A percentile compares a stretch with the other conserved stretches of the same genome.
Conservation (phyloP, 441 rosid genomes). For the Erodium moschatum region DNA sequence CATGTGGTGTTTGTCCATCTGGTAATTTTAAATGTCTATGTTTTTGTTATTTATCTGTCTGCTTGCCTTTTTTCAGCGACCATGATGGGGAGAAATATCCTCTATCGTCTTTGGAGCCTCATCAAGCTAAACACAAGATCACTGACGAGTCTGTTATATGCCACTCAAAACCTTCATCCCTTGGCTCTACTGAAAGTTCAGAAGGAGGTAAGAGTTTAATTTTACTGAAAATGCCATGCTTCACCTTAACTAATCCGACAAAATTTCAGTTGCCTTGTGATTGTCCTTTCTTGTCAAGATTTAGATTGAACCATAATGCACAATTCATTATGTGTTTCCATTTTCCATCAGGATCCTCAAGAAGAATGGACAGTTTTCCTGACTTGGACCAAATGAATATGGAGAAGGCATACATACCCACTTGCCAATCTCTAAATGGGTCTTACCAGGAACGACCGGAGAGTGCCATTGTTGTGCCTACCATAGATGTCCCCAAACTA, state of each 20-base stretch:
- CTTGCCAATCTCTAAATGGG: constrained; percentile 41
- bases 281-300: too few relatives aligned
- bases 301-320: too few relatives aligned
- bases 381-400: constrained; percentile 42
- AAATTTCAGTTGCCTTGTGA: too few relatives aligned
- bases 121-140: constrained; percentile 49
- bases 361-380: constrained; percentile 53
- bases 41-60: too few relatives aligned
- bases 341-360: constrained; percentile 52
- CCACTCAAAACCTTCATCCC: constrained; percentile 77
- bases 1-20: not conserved
- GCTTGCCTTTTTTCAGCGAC: constrained; percentile 23
- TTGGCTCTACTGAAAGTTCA: constrained; percentile 73
- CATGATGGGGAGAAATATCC: constrained; percentile 26
- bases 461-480: constrained; percentile 29
- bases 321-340: constrained; percentile 6
- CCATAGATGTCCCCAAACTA: constrained; percentile 26
- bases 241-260: too few relatives aligned
- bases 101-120: constrained; percentile 29
- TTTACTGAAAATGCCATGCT: not conserved
- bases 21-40: not conserved
- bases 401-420: constrained; percentile 23
- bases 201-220: constrained; percentile 50
- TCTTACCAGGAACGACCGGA: constrained; percentile 34
- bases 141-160: constrained; percentile 65